Evolutionary conservation across 1,284 basidiomycete species (phyloP), one percentile per base, ranked within the genome.

Genomic region (Xerocomus nothofagi): DNA sequence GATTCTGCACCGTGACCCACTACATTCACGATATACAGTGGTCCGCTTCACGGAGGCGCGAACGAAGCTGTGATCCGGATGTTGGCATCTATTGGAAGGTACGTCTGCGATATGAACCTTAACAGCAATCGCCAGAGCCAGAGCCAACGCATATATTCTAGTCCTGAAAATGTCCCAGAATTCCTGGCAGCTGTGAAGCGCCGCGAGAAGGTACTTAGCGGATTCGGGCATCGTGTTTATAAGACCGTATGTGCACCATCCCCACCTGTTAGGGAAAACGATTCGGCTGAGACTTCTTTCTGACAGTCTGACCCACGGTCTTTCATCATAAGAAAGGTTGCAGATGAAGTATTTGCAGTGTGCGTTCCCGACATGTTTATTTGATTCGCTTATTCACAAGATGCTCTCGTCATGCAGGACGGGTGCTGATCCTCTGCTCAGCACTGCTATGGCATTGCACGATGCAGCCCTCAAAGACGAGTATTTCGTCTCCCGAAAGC

Each of bases 1-100:
- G 10, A 23, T 15, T 21, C 34, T 21, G n/a, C 18, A 4, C 11
- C 29, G 39, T 46, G 27, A n/a, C 40, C 42, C 36, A 17, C 39
- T 39, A 14, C 34, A 44, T 32, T 18, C 3, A 5, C 39, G 45
- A 18, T 15, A 61, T 42, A 36, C 62, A 89, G 86, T 61, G 92
- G 92, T 6, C 91, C 91, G 7, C 70, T 92, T 21, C 88, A 92
- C 63, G 88, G 89, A 57, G 89, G 89, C 51, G 91, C 90, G 5
- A 92, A 92, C 57, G 90, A 92, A 69, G 90, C 90, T 11, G 91
- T 93, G 52, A 92, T 94, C 63, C 81, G 91, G 15, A 93, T 94
- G 92, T 73, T 94, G 39, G 79, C 91, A 39, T 84, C 87, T 1
- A 92, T 94, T 54, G 91, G 90, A 59, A 82, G 82, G 86, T 86